Evolutionary conservation across 1,139 yeast genomes (phyloP), one percentile per base, ranked within the genome.

Genomic region (Candida sp.): DNA sequence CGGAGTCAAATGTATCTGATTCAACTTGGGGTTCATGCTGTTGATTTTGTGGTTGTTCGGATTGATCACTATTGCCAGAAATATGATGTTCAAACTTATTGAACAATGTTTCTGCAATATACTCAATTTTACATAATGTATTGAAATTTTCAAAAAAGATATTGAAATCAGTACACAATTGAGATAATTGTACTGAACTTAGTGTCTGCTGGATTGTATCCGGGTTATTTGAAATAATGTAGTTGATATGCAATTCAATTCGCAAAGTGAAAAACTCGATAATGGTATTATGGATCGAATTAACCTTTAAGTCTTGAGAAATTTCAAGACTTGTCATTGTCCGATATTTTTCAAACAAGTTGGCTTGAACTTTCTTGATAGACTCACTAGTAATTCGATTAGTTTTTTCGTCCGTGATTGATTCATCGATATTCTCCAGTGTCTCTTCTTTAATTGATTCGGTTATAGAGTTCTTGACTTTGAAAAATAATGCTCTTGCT

Each of bases 401-500:
- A 15, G 41, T 7, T 21, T 42, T 34, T 25, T 38, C 46, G 9
- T 40, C 43, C 22, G 32, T 29, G 22, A 42, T 30, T 9, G 41
- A 38, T 8, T 33, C 35, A 21, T 41, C 45, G 5, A 23, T 43
- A 7, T 19, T 32, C n/a, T 39, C 39, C 5, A 27, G 21, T 15
- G 27, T n/a, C 35, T 27, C 35, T 9, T 29, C 11, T 29, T 37
- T 33, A 21, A 19, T 21, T 4, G 40, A 5, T 30, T 48, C 51
- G 29, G 54, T 46, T 22, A 52, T 50, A 11, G 56, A 48, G 34
- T 56, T 61, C 48, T 66, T 64, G 7, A 66, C 52, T 45, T 56
- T 54, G 51, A 72, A 71, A 49, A 62, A 73, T n/a, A 72, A 52
- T 36, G 58, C 57, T 41, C 77, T 57, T 1, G 77, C 77, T 42